Conservation (phyloP, 345 rosid genomes). For the Populus euphratica region DNA sequence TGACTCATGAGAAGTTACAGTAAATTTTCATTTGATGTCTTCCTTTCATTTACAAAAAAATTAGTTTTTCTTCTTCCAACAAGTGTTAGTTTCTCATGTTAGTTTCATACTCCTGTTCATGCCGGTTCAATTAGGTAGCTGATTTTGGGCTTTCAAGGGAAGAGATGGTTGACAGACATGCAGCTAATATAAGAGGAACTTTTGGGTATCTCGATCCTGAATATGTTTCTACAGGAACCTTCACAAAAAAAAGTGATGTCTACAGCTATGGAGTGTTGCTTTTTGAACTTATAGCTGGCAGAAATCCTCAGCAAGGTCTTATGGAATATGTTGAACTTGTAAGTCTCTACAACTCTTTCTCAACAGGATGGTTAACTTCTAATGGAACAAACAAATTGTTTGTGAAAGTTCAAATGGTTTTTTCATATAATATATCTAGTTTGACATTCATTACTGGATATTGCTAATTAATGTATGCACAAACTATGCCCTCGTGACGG, state of each 20-base stretch:
- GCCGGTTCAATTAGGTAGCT: constrained; percentile 59
- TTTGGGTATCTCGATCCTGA: constrained; percentile 99
- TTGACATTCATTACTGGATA: neutral
- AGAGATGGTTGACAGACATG: constrained; percentile 78
- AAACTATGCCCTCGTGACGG: neutral
- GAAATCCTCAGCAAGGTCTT: constrained; percentile 95
- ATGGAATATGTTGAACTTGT: constrained; percentile 93
- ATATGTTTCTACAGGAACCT: constrained; percentile 72
- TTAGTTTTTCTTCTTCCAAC: neutral
- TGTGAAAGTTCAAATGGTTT: neutral
- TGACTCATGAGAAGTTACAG: neutral
- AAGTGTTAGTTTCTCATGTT: neutral
- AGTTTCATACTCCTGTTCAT: neutral
- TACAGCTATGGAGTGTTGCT: constrained; percentile 95
- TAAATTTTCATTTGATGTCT: neutral
- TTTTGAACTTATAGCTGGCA: constrained; percentile 88
- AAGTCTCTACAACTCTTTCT: constrained; percentile 25
- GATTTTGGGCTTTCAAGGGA: constrained; percentile 98
- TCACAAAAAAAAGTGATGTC: constrained; percentile 95
- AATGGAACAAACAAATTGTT: neutral
- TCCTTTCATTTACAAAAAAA: neutral
- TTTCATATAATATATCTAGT: neutral
- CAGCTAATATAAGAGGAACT: constrained; percentile 81
- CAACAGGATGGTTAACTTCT: neutral
- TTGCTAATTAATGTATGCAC: neutral